Evolutionary conservation across 371 early-diverging fungal genomes (phyloP), one percentile per base, ranked within the genome.

Genomic region (Mucor circinelloides): DNA sequence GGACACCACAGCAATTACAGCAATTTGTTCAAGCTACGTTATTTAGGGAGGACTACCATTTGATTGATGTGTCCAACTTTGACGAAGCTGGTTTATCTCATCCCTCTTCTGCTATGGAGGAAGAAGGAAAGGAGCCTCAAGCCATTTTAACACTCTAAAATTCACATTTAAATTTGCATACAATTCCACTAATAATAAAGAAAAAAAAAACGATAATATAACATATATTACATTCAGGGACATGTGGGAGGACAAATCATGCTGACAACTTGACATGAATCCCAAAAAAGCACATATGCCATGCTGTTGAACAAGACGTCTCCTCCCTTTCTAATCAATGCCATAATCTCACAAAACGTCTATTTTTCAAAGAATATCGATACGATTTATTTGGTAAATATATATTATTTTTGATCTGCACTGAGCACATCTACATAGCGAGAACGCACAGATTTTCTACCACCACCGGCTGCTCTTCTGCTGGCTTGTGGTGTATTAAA

Each of bases 351-450:
- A 52, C 23, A 27, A 27, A 3, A 13, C 8, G 0, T 52, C 1
- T n/a, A n/a, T n/a, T 19, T 28, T 23, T 28, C n/a, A 38, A 30
- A 3, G 31, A 30, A 42, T 42, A 60, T 25, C 19, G 23, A 12
- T 5, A 15, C 7, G n/a, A 48, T 48, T 63, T 69, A 0, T 71
- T 79, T 69, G 68, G 79, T 17, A 68, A 80, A 42, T 50, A n/a
- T 31, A 12, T 36, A 12, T 25, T 17, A 32, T 63, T 66, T 50
- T 28, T 44, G 60, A 15, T 66, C 46, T 56, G 72, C 70, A 60
- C 80, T 83, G 40, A 83, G 70, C 54, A 83, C 83, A 74, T 83
- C 83, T 58, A 83, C 79, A 69, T 83, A 83, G 27, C 83, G 79
- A 32, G 79, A 74, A 6, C 83, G 79, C 81, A 79, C 79, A 8